A percentile compares a stretch with the other conserved stretches of the same genome.
Evolutionary conservation across 495 filamentous ascomycete genomes (phyloP).

Genomic region (Podospora pseudocomata): DNA sequence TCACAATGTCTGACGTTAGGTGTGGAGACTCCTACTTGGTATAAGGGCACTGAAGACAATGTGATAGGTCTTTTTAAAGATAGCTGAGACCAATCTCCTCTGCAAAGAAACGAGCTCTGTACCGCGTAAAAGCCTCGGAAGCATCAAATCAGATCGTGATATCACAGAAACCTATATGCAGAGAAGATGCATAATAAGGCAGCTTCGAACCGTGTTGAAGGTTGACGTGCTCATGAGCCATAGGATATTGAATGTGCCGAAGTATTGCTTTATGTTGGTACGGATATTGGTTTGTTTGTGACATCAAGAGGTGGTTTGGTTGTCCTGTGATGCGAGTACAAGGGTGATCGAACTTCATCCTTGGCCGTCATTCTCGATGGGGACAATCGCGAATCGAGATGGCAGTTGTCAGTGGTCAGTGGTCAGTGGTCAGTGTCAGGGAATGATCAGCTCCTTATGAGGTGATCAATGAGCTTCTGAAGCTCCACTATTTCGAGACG

Average conservation of each 20-base stretch:
- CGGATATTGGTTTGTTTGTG: not conserved
- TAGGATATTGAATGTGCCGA: not conserved
- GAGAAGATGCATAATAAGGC: not conserved
- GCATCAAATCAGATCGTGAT: not conserved
- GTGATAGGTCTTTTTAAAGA: not conserved
- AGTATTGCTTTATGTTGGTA: not conserved
- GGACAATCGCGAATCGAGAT: not conserved
- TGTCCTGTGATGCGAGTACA: not conserved
- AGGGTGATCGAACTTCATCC: not conserved
- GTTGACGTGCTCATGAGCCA: constrained; percentile 2
- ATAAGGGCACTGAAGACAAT: no score
- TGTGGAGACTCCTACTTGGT: not conserved
- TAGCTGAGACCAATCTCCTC: not conserved
- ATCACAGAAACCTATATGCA: no score
- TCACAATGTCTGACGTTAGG: not conserved
- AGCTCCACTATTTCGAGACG: not conserved
- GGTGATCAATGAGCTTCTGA: not conserved
- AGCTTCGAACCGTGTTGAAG: not conserved
- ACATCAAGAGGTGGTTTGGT: not conserved
- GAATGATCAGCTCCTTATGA: not conserved
- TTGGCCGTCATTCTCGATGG: constrained; percentile 1
- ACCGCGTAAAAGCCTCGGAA: not conserved
- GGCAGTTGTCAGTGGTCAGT: constrained; percentile 4
- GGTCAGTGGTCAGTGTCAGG: not conserved
- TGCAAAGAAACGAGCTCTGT: not conserved